Evolutionary conservation across 768 basidiomycete genomes (phyloP).

Genomic region (Suillus plorans): DNA sequence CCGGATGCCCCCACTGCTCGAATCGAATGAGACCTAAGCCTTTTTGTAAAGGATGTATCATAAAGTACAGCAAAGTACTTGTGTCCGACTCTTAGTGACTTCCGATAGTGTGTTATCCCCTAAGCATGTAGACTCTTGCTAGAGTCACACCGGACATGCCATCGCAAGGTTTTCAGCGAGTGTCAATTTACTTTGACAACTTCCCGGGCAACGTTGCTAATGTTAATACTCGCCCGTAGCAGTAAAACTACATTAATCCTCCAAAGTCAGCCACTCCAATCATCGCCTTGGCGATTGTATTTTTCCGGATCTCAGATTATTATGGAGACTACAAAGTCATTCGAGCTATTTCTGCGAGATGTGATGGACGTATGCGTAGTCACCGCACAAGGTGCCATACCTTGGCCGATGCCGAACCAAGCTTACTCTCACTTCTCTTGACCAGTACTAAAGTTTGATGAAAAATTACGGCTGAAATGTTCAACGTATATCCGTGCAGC

Average conservation of each 20-base stretch:
- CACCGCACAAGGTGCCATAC: too few species aligned
- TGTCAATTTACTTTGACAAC: background rate
- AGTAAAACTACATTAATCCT: background rate
- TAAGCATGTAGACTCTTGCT: too few species aligned
- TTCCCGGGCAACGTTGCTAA: background rate
- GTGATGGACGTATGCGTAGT: too few species aligned
- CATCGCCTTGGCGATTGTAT: background rate
- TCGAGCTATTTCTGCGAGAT: too few species aligned
- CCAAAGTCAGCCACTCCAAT: background rate
- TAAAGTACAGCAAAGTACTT: background rate
- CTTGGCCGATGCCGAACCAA: too few species aligned
- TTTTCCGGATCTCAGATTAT: too few species aligned
- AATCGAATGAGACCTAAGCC: background rate
- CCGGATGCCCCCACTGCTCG: background rate
- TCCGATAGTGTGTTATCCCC: background rate
- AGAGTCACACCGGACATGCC: background rate
- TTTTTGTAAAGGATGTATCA: background rate
- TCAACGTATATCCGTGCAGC: slow-evolving; percentile 30
- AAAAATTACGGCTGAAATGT: too few species aligned
- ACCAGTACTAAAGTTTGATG: too few species aligned
- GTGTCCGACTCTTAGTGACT: background rate
- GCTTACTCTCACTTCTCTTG: too few species aligned
- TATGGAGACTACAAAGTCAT: too few species aligned
- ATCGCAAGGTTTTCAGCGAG: background rate
- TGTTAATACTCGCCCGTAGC: background rate